A percentile compares a stretch with the other conserved stretches of the same genome.
Conservation (phyloP, 192 early-diverging fungal genomes). For the Chytriomyces hyalinus region DNA sequence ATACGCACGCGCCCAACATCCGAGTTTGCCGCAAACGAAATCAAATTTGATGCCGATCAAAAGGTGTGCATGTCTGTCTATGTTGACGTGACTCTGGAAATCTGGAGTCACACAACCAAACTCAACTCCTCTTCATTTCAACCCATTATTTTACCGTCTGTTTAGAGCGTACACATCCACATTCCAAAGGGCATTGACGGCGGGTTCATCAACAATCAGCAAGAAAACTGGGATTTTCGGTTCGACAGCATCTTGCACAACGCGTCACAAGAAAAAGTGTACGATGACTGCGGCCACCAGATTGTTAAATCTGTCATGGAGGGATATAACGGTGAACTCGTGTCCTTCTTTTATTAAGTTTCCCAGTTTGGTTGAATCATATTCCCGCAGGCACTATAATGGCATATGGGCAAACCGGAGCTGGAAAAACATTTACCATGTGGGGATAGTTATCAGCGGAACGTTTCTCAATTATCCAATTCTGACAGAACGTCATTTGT, state of each 20-base stretch:
- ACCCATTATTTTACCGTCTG: too few relatives aligned
- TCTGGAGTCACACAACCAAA: too few relatives aligned
- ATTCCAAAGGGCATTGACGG: conserved; percentile 63
- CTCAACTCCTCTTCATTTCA: too few relatives aligned
- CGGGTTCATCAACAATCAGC: conserved; percentile 72
- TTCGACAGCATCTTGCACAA: conserved; percentile 69
- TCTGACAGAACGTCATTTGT: background rate
- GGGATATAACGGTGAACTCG: conserved; percentile 61
- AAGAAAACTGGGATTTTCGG: conserved; percentile 68
- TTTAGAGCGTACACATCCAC: conserved; percentile 59
- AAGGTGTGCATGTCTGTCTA: conserved; percentile 37
- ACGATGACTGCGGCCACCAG: conserved; percentile 62
- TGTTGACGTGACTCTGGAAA: background rate
- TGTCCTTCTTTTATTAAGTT: background rate
- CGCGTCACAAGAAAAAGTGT: conserved; percentile 63
- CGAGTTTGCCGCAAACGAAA: conserved; percentile 59
- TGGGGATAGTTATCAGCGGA: conserved; percentile 8
- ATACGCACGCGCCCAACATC: conserved; percentile 64
- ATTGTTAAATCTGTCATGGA: conserved; percentile 61
- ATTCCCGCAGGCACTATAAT: conserved; percentile 50
- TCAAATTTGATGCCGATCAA: conserved; percentile 53
- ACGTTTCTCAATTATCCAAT: background rate
- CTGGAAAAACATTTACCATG: conserved; percentile 71
- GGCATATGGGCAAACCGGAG: conserved; percentile 67
- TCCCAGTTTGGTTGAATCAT: background rate